Base-by-base conservation (phyloP, 192 early-diverging fungal species). In the Umbelopsis isabellina region DNA sequence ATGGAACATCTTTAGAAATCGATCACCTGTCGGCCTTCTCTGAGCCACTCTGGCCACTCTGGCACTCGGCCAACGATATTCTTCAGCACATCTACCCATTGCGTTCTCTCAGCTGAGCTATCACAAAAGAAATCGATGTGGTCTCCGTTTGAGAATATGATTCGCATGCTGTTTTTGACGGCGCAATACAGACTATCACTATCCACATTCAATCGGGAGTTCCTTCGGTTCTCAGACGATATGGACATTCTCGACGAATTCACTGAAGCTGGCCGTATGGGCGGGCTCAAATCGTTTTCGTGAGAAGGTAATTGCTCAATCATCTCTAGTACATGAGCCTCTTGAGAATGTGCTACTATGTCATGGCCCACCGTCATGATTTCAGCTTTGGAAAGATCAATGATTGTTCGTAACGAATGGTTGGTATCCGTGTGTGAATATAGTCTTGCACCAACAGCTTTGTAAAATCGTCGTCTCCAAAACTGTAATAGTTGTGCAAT, bases 41-140 rank as follows among this genome's bases (percentile, higher is more conserved):
- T 61, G 11, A 68, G 37, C 69, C 72, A 74, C 11, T 35, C 25
- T 25, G 72, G 72, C 46, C 49, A 64, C 6, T 33, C 46, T 20
- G 72, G 66, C 15, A 74, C 55, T 6, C 67, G 50, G 12, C 72
- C 72, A 22, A 74, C 30, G 45, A 74, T 74, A 1, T 33, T 46
- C 33, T 74, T 74, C 49, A 77, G 37, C 2, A 77, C 65, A 49
- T 68, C 50, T 5, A 72, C 44, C 75, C 75, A 77, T 30, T 49
- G 41, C 11, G 68, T 35, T 12, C 67, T 41, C 21, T 77, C 75
- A 1, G 33, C n/a, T 1, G 47, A 25, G 12, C 53, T 72, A 33
- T 77, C 75, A 44, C 69, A 71, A 27, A 68, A 77, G 67, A 77
- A 77, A 2, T 77, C 75, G 25, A 77, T 77, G 13, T 61, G 67